These are phyloP conservation scores for Raphanus raphanistrum DNA, from an alignment of 345 rosid species.

Conservation along the genomic window DNA sequence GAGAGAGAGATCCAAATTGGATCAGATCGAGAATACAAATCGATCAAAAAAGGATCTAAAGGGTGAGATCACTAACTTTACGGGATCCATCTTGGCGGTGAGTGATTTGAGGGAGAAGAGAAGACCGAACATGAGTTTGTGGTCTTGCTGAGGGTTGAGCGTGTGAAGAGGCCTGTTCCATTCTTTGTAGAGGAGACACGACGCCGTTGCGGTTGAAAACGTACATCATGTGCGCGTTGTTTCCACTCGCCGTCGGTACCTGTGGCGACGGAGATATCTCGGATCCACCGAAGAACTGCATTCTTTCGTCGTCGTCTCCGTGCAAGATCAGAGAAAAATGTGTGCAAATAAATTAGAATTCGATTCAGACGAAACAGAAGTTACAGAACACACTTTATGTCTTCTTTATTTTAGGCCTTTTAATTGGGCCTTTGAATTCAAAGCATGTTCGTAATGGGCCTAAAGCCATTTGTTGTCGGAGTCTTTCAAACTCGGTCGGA, in stretches of 20 bases:
- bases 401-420: conserved; percentile 5
- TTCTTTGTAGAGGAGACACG: conserved; percentile 86
- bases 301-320: conserved; percentile 19
- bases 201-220: conserved; percentile 81
- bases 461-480: too few species aligned
- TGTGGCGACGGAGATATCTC: conserved; percentile 91
- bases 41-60: neutral
- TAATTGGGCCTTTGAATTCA: neutral
- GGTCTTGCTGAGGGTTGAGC: conserved; percentile 82
- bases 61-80: conserved; percentile 42
- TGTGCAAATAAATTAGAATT: neutral
- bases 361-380: neutral
- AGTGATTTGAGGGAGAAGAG: conserved; percentile 98
- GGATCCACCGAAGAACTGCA: conserved; percentile 96
- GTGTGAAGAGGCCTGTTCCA: conserved; percentile 91
- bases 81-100: conserved; percentile 95
- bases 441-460: neutral
- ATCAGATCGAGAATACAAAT: neutral
- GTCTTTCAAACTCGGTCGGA: too few species aligned
- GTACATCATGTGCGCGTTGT: conserved; percentile 88
- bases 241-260: conserved; percentile 64
- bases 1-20: neutral
- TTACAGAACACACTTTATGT: neutral
- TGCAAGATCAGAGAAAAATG: conserved; percentile 9
- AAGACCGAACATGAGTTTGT: conserved; percentile 94